Percentiles rank a stretch among this genome's conserved stretches.
phyloP scores from a whole-genome alignment of 2,329 filamentous ascomycete species.

The Hymenoscyphus scutula region DNA sequence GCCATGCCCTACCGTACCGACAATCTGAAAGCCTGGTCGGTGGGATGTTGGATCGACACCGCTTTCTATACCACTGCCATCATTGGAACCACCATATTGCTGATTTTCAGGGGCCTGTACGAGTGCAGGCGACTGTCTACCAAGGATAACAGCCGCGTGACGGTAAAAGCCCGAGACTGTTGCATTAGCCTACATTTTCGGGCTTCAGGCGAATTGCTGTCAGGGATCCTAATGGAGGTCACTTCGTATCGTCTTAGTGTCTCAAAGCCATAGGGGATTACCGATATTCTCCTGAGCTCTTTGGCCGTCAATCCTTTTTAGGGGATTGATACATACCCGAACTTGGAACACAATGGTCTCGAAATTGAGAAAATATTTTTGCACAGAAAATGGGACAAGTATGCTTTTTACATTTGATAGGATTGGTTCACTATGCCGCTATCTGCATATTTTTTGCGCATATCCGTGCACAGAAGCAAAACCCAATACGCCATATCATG shows the following conservation, averaged over 20 bases:
- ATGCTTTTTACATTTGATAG: constrained; percentile 30
- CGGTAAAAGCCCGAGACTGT: constrained; percentile 12
- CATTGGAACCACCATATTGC: background rate
- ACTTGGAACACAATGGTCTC: background rate
- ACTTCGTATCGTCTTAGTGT: constrained; percentile 6
- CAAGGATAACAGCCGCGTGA: constrained; percentile 18
- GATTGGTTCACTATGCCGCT: constrained; percentile 35
- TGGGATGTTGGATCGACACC: constrained; percentile 14
- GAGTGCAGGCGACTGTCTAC: constrained; percentile 3
- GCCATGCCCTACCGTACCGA: background rate
- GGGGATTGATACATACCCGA: background rate
- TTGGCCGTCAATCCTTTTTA: background rate
- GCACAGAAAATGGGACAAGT: constrained; percentile 15
- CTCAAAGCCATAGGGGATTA: constrained; percentile 1
- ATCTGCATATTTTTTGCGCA: constrained; percentile 30
- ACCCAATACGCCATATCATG: constrained; percentile 36
- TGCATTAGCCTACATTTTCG: constrained; percentile 13
- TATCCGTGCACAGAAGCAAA: constrained; percentile 29
- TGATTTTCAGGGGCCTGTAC: constrained; percentile 7
- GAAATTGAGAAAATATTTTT: background rate
- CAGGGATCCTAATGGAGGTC: constrained; percentile 22
- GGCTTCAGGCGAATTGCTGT: too few relatives aligned
- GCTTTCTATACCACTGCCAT: background rate
- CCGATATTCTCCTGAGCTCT: background rate
- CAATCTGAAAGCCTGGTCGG: constrained; percentile 6